These are phyloP conservation scores for Ceratobasidium sp. DNA, from an alignment of 1,284 basidiomycete genomes.

Conservation along the genomic window DNA sequence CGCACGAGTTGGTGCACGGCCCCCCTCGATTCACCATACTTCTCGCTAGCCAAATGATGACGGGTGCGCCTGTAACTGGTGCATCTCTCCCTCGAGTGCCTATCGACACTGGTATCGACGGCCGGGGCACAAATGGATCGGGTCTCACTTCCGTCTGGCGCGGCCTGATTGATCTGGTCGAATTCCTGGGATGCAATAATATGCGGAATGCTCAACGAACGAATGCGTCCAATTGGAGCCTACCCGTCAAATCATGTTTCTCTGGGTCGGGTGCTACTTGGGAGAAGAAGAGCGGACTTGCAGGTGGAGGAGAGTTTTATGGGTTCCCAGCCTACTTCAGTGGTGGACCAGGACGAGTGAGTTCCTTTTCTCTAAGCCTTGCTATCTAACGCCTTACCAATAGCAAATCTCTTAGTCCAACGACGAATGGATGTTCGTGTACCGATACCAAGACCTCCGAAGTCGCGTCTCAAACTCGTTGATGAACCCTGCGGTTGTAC, in stretches of 20 bases:
- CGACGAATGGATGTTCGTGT: slow-evolving; percentile 35
- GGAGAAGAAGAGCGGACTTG: slow-evolving; percentile 13
- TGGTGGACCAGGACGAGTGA: slow-evolving; percentile 9
- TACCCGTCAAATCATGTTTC: slow-evolving; percentile 27
- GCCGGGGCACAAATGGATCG: slow-evolving; percentile 16
- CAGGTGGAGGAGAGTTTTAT: slow-evolving; percentile 32
- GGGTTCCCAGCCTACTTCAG: slow-evolving; percentile 35
- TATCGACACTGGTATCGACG: slow-evolving; percentile 21
- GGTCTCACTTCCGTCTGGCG: slow-evolving; percentile 22
- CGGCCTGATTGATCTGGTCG: slow-evolving; percentile 30
- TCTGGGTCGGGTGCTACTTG: slow-evolving; percentile 22
- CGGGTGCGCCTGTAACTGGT: neutral
- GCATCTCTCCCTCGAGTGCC: slow-evolving; percentile 20
- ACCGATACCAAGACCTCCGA: slow-evolving; percentile 13
- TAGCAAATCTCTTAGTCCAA: too few species aligned
- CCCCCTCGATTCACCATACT: slow-evolving; percentile 30
- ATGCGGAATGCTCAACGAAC: slow-evolving; percentile 15
- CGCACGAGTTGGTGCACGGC: neutral
- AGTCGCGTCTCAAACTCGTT: neutral
- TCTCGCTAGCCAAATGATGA: neutral
- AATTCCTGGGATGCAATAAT: slow-evolving; percentile 4
- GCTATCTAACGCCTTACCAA: too few species aligned
- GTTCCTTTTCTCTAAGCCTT: neutral
- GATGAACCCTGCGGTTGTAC: neutral
- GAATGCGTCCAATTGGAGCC: slow-evolving; percentile 16